These are phyloP conservation scores for Aureobasidium zeae DNA, from an alignment of 2,329 filamentous ascomycete genomes.

Conservation along the genomic window DNA sequence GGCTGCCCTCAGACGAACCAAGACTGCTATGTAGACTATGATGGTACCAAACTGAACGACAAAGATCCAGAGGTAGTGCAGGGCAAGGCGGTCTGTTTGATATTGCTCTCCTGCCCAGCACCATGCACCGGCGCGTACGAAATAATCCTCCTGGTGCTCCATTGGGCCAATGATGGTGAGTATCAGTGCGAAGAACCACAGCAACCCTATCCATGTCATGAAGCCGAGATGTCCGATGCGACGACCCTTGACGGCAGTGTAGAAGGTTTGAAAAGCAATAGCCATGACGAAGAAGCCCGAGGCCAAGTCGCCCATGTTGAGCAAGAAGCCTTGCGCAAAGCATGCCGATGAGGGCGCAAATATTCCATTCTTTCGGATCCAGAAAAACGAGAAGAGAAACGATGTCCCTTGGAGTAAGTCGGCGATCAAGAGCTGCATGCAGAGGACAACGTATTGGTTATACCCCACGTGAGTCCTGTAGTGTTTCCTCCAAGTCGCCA, in stretches of 20 bases:
- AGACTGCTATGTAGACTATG: slow-evolving; percentile 38
- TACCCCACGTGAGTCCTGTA: slow-evolving; percentile 23
- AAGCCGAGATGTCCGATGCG: slow-evolving; percentile 45
- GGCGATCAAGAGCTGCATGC: slow-evolving; percentile 59
- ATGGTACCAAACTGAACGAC: slow-evolving; percentile 44
- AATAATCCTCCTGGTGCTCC: slow-evolving; percentile 34
- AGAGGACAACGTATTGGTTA: slow-evolving; percentile 61
- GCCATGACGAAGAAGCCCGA: slow-evolving; percentile 57
- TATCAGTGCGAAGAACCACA: slow-evolving; percentile 53
- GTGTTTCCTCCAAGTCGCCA: slow-evolving; percentile 24
- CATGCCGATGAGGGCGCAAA: slow-evolving; percentile 47
- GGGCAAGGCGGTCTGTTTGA: slow-evolving; percentile 45
- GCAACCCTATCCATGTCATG: slow-evolving; percentile 36
- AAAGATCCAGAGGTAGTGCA: slow-evolving; percentile 59
- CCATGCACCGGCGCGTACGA: slow-evolving; percentile 58
- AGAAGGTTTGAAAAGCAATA: slow-evolving; percentile 59
- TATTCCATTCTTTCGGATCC: slow-evolving; percentile 47
- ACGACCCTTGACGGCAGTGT: slow-evolving; percentile 50
- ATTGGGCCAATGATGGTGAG: slow-evolving; percentile 43
- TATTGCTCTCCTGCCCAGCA: slow-evolving; percentile 56
- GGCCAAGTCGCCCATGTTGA: slow-evolving; percentile 57
- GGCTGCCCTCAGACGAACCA: slow-evolving; percentile 24
- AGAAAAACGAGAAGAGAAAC: slow-evolving; percentile 54
- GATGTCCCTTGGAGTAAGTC: slow-evolving; percentile 58
- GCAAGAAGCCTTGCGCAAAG: slow-evolving; percentile 56